Base-by-base conservation (phyloP, 345 rosid species). In the Populus davidiana region DNA sequence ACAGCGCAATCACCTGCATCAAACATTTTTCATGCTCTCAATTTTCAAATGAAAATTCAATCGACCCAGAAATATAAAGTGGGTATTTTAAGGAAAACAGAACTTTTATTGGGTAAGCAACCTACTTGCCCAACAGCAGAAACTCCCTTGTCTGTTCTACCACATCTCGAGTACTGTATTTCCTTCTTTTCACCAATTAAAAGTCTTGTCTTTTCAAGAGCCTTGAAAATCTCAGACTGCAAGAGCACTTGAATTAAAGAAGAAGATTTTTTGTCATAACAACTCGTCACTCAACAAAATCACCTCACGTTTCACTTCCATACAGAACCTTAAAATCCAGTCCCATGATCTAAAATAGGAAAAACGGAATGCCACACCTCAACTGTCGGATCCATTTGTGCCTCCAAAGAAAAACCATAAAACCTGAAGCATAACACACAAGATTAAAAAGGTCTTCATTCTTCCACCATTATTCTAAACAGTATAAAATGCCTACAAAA, bases 91-190 rank as follows among this genome's bases (percentile, higher is more conserved):
- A 29, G 39, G 36, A 33, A 14, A 21, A 43, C 10, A 54, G 12
- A 54, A 56, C 25, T n/a, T n/a, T n/a, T 9, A 3, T n/a, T 59
- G 6, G 27, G 16, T 3, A 59, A 59, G 27, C 64, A 59, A 44
- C 86, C 85, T 77, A 96, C 99, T 85, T 93, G 98, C 47, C 98
- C 99, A 83, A 91, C 89, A 14, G 99, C 89, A 9, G 99, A 96
- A 79, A 93, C 98, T 77, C 98, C 99, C 81, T 78, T 93, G 85
- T 93, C 98, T 27, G 99, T 96, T 83, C 98, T 91, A 72, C 97
- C 98, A 54, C 99, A 96, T 83, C 99, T 88, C 25, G 97, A 96
- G 85, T 96, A 93, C 68, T 74, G 88, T 78, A 85, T 85, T 43
- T 89, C 88, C 86, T 91, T 92, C 89, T 77, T 93, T 83, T 92